Base-by-base conservation (phyloP, 352 stramenopile species). In the Phytophthora palmivora region DNA sequence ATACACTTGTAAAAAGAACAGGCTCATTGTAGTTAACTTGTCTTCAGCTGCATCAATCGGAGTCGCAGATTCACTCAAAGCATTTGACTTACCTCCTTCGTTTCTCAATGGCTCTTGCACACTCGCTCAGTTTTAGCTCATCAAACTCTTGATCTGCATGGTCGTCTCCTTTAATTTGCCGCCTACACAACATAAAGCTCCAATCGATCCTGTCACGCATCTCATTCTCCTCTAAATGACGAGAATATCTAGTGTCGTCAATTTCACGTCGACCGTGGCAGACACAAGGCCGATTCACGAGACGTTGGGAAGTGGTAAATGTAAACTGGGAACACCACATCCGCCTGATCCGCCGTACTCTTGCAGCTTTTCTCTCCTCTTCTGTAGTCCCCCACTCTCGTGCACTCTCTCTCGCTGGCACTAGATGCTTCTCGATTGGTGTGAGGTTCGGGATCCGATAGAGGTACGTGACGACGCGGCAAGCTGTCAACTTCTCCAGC, bases 381-480 rank as follows among this genome's bases (percentile, higher is more conserved):
- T 18, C 38, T 34, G 34, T 50, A 37, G 12, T 68, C 7, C 67
- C 43, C 14, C 63, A 10, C 9, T 61, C 32, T 24, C 24, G 10
- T 22, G 22, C 42, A 58, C 22, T 42, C 48, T 85, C 77, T 26
- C 74, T 81, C 9, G 59, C 65, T 12, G 58, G 62, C 24, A 94
- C 49, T 10, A 92, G 73, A 50, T 90, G 80, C 32, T 75, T 79
- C 28, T 70, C 56, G 14, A 72, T 63, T 11, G 50, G 57, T 7
- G 80, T 44, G 5, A 70, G 11, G 8, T 67, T 79, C 0, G 83
- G 76, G 43, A 92, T 82, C 41, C 70, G 74, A 72, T 94, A 94
- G 42, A 94, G 53, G 54, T 94, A 94, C 42, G 85, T 92, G 46
- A 92, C 63, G 11, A 94, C 83, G 18, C 82, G 78, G 38, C 79